Evolutionary conservation across 1,284 basidiomycete species (phyloP), one percentile per base, ranked within the genome.

Genomic region (Irpex sp.): DNA sequence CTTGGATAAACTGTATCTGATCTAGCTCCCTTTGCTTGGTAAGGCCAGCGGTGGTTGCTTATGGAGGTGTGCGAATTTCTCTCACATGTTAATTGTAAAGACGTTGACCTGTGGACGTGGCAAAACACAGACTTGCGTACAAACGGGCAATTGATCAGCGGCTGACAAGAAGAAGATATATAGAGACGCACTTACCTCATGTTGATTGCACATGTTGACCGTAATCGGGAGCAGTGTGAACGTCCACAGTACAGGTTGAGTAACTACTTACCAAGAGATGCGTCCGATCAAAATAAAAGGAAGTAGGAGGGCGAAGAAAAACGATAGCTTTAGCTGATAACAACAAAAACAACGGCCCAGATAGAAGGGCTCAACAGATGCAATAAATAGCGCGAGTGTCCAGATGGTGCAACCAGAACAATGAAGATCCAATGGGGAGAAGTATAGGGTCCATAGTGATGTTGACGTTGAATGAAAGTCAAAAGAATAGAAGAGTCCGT

Each of bases 401-500:
- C 54, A 44, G 60, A 57, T 61, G 26, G 52, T 48, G 26, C 15
- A 40, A 34, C 56, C n/a, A 34, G 31, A 31, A 34, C 15, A 38
- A 26, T 44, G 36, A 38, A 37, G 37, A 17, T 37, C 36, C n/a
- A 59, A 21, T 40, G 44, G 11, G 15, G 11, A 44, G 44, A 58
- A 37, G 44, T 8, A 19, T 17, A 9, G 6, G 55, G 62, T 64
- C 62, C 63, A 31, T 64, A 60, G 44, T 60, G 51, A 52, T 36
- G 36, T 40, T 56, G 54, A 21, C 13, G 55, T 19, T n/a, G 8
- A 57, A 48, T 36, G 31, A 49, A 13, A 57, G 37, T 15, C 58
- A 31, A 21, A 61, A 40, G n/a, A 51, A 51, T 8, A 51, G 49
- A n/a, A 19, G 17, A 19, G 19, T 44, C 40, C 40, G 40, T n/a